Base-by-base conservation (phyloP, 2,329 filamentous ascomycete species). In the Stemphylium lycopersici region DNA sequence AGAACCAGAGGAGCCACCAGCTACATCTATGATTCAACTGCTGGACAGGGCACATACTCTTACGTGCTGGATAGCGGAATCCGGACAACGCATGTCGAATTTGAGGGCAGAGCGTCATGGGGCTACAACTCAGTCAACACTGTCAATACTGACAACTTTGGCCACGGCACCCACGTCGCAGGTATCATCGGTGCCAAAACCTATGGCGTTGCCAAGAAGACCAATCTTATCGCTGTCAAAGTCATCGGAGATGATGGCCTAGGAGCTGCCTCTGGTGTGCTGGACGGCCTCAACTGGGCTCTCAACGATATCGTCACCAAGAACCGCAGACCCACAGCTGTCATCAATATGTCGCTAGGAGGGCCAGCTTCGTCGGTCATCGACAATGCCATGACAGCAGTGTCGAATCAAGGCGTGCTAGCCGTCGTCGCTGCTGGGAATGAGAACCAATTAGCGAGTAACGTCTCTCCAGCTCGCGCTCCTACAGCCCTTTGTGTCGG, bases 51-150 rank as follows among this genome's bases (percentile, higher is more conserved):
- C 8, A 69, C 61, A 1, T 72, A 58, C 52, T 64, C 60, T 13
- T 89, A 84, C 68, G 76, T 89, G 20, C 78, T 89, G 15, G 87
- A 89, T 71, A 88, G 85, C 2, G 87, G 87, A 52, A 83, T 89
- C 68, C 73, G 77, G 40, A 72, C 72, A 18, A 81, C 78, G 1
- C 87, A 89, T 72, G 18, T 44, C 2, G 72, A 73, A 13, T 74
- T 74, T 29, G 62, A 56, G 16, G 67, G 68, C 13, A 66, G 71
- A 7, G 72, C 69, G 7, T 43, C 51, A 8, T 70, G 63, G 55
- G 71, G 68, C 1, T 67, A 53, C 61, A 72, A 73, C n/a, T 63
- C 63, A 1, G 63, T 70, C 8, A 56, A 61, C 48, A 42, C 46
- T 31, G 13, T 31, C 10, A 57, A 67, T 49, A 52, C 57, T n/a